Evolutionary conservation across 192 early-diverging fungal species (phyloP), one percentile per base, ranked within the genome.

Genomic region (Entophlyctis luteolus): DNA sequence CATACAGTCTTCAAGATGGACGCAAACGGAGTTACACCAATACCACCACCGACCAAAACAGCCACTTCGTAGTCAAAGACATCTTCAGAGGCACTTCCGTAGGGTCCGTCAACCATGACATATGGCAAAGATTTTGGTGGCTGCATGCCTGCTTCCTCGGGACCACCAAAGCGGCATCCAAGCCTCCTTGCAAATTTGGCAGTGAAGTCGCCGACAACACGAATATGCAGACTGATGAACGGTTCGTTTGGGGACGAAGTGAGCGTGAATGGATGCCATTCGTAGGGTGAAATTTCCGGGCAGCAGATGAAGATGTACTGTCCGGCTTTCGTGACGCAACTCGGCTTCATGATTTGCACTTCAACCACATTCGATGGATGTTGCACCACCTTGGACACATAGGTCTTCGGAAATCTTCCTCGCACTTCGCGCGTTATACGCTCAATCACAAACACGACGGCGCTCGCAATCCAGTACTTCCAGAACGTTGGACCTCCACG

Each of bases 201-300:
- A 29, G 89, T 91, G 84, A 84, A 91, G 76, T 90, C 88, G 32
- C 89, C 89, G 5, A 79, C 87, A 6, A 90, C 81, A 60, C 90
- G 85, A 42, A 91, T 88, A 59, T 92, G 90, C 34, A 92, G 68
- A 2, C 85, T 86, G 27, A 88, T 68, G 38, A 88, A 90, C 65
- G 85, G 82, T 62, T 92, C 90, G 68, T 91, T 79, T 5, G 90
- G 90, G 18, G 88, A 86, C 28, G 88, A 90, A 22, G 90, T 91
- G 49, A 92, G 79, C 12, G 90, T 92, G 74, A 92, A 92, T 1
- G 90, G 90, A 59, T 92, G 90, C 90, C 90, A 91, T 72, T 91
- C 84, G 72, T 80, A 80, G 38, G 78, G 72, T 60, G 84, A 81
- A 54, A 91, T 82, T 33, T 88, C 87, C 1, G 90, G 90, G 52